phyloP scores from a whole-genome alignment of 1,284 basidiomycete genomes.

The Sparassis latifolia region DNA sequence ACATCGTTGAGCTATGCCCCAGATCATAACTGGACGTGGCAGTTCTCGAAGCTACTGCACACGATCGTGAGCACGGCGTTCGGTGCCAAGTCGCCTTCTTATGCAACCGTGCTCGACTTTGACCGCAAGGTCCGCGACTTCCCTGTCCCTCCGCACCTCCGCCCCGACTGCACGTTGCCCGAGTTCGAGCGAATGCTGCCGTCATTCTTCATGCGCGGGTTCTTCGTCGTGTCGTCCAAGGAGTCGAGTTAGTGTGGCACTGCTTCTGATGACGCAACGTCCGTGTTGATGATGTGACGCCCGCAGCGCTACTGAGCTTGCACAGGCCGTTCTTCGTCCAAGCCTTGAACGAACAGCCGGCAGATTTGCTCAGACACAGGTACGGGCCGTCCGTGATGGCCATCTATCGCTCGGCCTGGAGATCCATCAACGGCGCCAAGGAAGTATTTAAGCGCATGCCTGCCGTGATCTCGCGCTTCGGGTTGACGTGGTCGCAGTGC shows the following conservation, averaged over 20 bases:
- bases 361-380: constrained; percentile 50
- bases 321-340: constrained; percentile 65
- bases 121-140: constrained; percentile 39
- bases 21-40: constrained; percentile 55
- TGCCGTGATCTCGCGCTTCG: constrained; percentile 37
- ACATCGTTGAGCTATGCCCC: neutral
- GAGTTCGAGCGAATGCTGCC: constrained; percentile 16
- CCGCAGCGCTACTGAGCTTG: constrained; percentile 53
- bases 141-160: constrained; percentile 41
- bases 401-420: constrained; percentile 63
- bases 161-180: constrained; percentile 26
- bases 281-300: neutral
- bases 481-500: constrained; percentile 52
- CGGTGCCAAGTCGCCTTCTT: constrained; percentile 44
- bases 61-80: constrained; percentile 47
- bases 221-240: constrained; percentile 44
- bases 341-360: constrained; percentile 51
- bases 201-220: constrained; percentile 34
- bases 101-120: constrained; percentile 35
- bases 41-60: constrained; percentile 47
- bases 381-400: constrained; percentile 65
- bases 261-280: neutral
- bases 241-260: constrained; percentile 43
- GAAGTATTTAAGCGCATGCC: constrained; percentile 35
- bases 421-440: constrained; percentile 44